Evolutionary conservation across 2,329 filamentous ascomycete genomes (phyloP).

Genomic region (Paraconiothyrium brasiliense): DNA sequence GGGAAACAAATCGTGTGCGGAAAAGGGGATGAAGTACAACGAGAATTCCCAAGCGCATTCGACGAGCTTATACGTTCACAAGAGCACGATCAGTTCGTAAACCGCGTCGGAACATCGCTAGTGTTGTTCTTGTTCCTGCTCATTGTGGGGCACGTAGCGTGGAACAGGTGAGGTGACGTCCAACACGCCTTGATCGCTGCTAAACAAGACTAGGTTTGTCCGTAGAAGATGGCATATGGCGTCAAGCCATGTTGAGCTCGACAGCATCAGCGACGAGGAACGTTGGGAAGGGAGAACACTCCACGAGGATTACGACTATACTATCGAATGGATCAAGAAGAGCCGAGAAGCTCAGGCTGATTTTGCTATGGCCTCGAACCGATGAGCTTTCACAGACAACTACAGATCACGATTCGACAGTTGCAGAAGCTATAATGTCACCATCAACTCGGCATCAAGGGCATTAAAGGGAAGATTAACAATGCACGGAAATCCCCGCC

Average conservation of each 20-base stretch:
- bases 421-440: no score
- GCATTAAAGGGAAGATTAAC: no score
- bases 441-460: no score
- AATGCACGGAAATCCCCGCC: no score
- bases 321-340: not conserved
- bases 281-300: not conserved
- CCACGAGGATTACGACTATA: not conserved
- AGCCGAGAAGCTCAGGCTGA: no score
- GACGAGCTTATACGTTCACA: not conserved
- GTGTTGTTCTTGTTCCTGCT: not conserved
- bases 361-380: no score
- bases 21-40: not conserved
- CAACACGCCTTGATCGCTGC: not conserved
- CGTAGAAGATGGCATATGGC: not conserved
- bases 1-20: not conserved
- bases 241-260: not conserved
- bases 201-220: not conserved
- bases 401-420: no score
- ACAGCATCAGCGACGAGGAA: not conserved
- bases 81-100: not conserved
- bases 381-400: no score
- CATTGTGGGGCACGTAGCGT: not conserved
- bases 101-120: not conserved
- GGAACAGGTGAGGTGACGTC: not conserved
- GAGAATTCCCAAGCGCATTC: not conserved